Evolutionary conservation across 768 basidiomycete species (phyloP).

Genomic region (Lyophyllum shimeji): DNA sequence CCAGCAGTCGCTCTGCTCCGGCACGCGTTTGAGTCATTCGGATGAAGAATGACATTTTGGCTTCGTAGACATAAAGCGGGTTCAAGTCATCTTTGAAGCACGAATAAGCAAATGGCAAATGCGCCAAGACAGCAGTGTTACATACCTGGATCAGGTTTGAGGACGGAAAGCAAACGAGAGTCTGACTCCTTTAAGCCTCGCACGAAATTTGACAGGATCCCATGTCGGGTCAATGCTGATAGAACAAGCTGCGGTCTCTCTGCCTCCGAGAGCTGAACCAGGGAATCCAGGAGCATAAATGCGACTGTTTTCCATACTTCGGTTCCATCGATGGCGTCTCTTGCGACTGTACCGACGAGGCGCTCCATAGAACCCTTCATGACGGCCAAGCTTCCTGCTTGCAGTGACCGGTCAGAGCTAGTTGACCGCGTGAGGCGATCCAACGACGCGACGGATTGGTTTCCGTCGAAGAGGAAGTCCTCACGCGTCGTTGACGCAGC

Average conservation of each 20-base stretch:
- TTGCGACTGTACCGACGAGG: slow-evolving; percentile 67
- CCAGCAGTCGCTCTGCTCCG: slow-evolving; percentile 84
- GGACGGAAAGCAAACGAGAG: slow-evolving; percentile 63
- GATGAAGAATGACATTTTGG: slow-evolving; percentile 88
- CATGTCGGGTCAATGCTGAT: slow-evolving; percentile 62
- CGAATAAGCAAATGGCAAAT: not conserved
- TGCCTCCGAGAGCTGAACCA: slow-evolving; percentile 66
- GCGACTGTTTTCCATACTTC: slow-evolving; percentile 98
- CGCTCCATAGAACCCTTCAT: slow-evolving; percentile 72
- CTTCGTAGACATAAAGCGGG: slow-evolving; percentile 90
- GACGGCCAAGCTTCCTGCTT: slow-evolving; percentile 61
- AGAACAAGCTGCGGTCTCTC: slow-evolving; percentile 70
- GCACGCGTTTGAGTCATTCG: slow-evolving; percentile 79
- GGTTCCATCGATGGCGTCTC: slow-evolving; percentile 93
- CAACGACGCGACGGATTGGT: slow-evolving; percentile 32
- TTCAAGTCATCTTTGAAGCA: slow-evolving; percentile 75
- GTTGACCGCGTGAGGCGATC: slow-evolving; percentile 18
- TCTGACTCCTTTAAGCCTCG: slow-evolving; percentile 84
- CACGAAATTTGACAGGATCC: slow-evolving; percentile 81
- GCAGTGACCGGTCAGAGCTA: slow-evolving; percentile 40
- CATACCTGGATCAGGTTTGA: slow-evolving; percentile 90
- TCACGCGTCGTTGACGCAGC: slow-evolving; percentile 41
- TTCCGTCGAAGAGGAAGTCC: slow-evolving; percentile 37
- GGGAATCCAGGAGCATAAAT: slow-evolving; percentile 84
- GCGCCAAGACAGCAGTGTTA: not conserved